Base-by-base conservation (phyloP, 129 eudicot genomes). In the Lonicera japonica region DNA sequence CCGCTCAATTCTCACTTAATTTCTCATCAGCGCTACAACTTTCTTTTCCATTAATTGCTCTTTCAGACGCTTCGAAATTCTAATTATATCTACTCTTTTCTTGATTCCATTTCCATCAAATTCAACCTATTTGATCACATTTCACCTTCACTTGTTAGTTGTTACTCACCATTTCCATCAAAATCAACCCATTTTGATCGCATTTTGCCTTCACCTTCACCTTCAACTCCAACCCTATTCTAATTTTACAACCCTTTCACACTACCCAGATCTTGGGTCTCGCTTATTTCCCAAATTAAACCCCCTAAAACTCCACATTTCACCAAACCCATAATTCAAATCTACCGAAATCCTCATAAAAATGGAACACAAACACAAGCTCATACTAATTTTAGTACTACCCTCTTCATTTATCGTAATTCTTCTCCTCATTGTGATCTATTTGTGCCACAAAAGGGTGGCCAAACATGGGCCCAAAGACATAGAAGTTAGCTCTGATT, bases 341-440 rank as follows among this genome's bases (percentile, higher is more conserved):
- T n/a, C 36, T 29, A 29, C 36, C 36, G 6, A 2, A 29, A 29
- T 29, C 6, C 36, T 29, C 36, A 29, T 54, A 54, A 72, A n/a
- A 56, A 91, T 91, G 97, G 85, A 78, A 72, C 69, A 73, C 65
- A 73, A 72, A 58, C 75, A 77, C 48, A 75, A 58, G 65, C 76
- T 82, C 72, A 53, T 84, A 61, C 66, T 87, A 41, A 70, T 84
- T 63, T 63, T 75, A 40, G 70, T 77, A 36, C 63, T 80, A 66
- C 56, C 83, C 65, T 24, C 77, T 38, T 63, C 72, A 55, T 54
- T 77, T 25, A 57, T 64, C 61, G 24, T 72, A 19, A 12, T 78
- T 21, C 23, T 91, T 65, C 52, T 87, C 55, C 61, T 80, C 54
- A 40, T 78, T 23, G 18, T 78, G 21, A 57, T 84, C 24, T 66